Conservation (phyloP, 345 rosid genomes). For the Anacardium occidentale region DNA sequence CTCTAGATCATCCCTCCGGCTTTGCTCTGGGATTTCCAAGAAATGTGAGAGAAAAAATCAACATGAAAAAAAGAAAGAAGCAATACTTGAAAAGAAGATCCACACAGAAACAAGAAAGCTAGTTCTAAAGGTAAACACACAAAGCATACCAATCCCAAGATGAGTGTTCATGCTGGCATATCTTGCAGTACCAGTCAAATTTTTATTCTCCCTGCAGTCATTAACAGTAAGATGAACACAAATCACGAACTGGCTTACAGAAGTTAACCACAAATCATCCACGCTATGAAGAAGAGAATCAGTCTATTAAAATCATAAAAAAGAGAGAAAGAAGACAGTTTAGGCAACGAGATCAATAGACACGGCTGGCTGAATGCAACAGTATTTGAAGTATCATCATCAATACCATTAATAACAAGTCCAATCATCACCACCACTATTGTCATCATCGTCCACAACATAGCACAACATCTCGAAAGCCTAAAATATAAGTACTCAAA, state of each 20-base stretch:
- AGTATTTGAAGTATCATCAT: neutral
- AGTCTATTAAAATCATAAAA: conserved; percentile 1
- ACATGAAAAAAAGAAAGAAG: neutral
- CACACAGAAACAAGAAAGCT: neutral
- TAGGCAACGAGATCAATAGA: neutral
- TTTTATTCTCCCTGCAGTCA: conserved; percentile 80
- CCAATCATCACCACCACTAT: neutral
- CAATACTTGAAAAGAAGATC: neutral
- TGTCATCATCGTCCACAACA: neutral
- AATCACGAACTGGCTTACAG: neutral
- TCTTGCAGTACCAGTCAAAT: conserved; percentile 97
- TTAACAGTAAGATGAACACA: neutral
- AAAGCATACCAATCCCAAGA: conserved; percentile 82
- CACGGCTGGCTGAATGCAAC: neutral
- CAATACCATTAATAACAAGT: neutral
- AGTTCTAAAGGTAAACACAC: neutral
- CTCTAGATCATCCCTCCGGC: conserved; percentile 96
- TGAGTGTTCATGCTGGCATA: conserved; percentile 99
- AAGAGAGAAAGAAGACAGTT: neutral
- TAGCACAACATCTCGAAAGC: neutral
- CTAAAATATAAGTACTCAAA: neutral
- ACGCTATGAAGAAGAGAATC: neutral
- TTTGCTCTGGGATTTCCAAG: conserved; percentile 62
- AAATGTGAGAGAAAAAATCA: conserved; percentile 1
- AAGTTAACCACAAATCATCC: conserved; percentile 7